Percentiles rank a stretch among this genome's conserved stretches.
These are phyloP conservation scores for Fusarium pseudonygamai DNA, from an alignment of 2,329 filamentous ascomycete genomes.

Conservation along the genomic window DNA sequence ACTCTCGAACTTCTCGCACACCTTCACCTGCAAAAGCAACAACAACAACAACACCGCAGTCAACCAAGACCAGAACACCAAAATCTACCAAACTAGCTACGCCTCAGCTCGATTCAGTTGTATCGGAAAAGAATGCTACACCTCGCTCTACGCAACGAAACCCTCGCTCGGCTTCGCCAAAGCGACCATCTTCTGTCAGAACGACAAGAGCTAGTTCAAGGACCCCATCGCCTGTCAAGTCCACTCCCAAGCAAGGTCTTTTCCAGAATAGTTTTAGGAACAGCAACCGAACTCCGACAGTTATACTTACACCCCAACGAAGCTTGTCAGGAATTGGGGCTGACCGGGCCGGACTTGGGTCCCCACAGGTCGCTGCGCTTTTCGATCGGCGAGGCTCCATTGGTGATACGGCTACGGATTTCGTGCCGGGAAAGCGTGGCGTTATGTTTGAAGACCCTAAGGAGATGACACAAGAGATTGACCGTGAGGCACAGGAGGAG, in stretches of 20 bases:
- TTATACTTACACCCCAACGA: conserved; percentile 66
- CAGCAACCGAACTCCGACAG: conserved; percentile 68
- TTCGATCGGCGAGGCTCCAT: conserved; percentile 78
- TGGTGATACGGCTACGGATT: conserved; percentile 70
- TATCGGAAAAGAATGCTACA: conserved; percentile 17
- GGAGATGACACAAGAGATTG: conserved; percentile 69
- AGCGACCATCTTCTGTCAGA: conserved; percentile 14
- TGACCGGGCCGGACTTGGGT: conserved; percentile 77
- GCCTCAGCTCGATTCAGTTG: conserved; percentile 29
- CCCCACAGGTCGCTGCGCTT: conserved; percentile 76
- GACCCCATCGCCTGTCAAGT: conserved; percentile 40
- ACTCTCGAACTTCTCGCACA: conserved; percentile 33
- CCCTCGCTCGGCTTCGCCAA: conserved; percentile 37
- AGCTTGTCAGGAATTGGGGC: conserved; percentile 74
- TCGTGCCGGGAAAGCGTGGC: conserved; percentile 63
- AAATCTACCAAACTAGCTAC: conserved; percentile 40
- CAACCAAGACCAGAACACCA: conserved; percentile 38
- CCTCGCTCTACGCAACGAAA: conserved; percentile 27
- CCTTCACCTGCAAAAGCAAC: conserved; percentile 40
- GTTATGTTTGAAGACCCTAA: conserved; percentile 74
- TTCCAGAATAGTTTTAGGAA: conserved; percentile 65
- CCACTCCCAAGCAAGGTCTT: conserved; percentile 48
- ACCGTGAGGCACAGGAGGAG: conserved; percentile 67
- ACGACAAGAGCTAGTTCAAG: conserved; percentile 26
- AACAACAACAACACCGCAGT: conserved; percentile 32